These are phyloP conservation scores for Circinella umbellata DNA, from an alignment of 371 early-diverging fungal genomes.

Conservation along the genomic window DNA sequence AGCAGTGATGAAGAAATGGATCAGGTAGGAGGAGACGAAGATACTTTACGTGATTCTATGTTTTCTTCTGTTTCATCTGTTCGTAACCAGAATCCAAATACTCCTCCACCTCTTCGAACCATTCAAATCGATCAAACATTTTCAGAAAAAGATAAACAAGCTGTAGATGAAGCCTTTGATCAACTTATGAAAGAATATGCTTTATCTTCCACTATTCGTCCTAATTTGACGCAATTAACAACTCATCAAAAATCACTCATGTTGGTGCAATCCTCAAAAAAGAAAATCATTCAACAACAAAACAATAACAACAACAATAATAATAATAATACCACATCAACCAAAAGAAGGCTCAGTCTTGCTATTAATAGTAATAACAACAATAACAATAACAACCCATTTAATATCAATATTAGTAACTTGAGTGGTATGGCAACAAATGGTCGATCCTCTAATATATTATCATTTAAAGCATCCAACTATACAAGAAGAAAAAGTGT, in stretches of 20 bases:
- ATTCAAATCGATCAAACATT: conserved; percentile 36
- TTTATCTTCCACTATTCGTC: conserved; percentile 41
- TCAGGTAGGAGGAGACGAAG: conserved; percentile 6
- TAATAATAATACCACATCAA: conserved; percentile 26
- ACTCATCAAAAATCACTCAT: conserved; percentile 47
- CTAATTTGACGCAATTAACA: conserved; percentile 38
- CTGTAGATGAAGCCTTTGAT: conserved; percentile 49
- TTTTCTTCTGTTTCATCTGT: conserved; percentile 40
- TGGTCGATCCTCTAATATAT: neutral
- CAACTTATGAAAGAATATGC: conserved; percentile 49
- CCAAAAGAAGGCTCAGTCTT: conserved; percentile 28
- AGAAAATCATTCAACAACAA: neutral
- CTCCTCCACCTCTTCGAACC: conserved; percentile 39
- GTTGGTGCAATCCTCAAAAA: conserved; percentile 38
- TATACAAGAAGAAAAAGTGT: neutral
- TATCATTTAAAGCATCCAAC: neutral
- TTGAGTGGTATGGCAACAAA: neutral
- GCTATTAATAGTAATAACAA: conserved; percentile 31
- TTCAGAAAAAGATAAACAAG: conserved; percentile 31
- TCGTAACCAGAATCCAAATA: conserved; percentile 30
- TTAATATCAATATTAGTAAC: no score
- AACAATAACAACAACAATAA: neutral
- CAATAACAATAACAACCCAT: conserved; percentile 18
- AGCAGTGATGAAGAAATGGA: neutral
- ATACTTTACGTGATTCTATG: conserved; percentile 38